Evolutionary conservation across 768 basidiomycete genomes (phyloP).

Genomic region (Mycena albidolilacea): DNA sequence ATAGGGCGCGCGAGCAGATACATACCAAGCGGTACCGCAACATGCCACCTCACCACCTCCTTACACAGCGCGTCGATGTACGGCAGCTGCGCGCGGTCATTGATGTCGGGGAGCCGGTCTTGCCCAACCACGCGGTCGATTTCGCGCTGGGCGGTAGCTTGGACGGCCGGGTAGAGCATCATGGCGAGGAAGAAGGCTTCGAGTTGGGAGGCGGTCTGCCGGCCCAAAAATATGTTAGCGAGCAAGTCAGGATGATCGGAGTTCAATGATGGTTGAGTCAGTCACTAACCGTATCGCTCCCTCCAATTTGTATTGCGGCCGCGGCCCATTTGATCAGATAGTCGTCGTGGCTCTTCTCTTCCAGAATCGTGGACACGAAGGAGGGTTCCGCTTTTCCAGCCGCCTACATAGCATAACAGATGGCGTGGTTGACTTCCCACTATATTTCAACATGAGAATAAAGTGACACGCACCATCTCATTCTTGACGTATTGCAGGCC

Average conservation of each 20-base stretch:
- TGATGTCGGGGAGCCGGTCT: conserved; percentile 39
- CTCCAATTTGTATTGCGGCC: conserved; percentile 21
- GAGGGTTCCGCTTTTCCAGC: conserved; percentile 17
- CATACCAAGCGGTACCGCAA: background rate
- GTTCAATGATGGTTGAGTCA: background rate
- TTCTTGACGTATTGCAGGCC: background rate
- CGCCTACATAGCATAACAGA: background rate
- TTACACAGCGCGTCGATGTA: conserved; percentile 37
- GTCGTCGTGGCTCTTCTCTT: background rate
- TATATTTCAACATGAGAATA: too few relatives aligned
- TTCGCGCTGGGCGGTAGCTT: conserved; percentile 31
- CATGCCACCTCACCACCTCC: conserved; percentile 40
- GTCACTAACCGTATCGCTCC: conserved; percentile 23
- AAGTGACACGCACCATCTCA: background rate
- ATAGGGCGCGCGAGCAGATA: too few relatives aligned
- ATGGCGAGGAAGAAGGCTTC: conserved; percentile 43
- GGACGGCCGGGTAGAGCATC: conserved; percentile 40
- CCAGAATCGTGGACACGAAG: conserved; percentile 4
- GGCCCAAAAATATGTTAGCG: background rate
- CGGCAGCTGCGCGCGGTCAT: conserved; percentile 33
- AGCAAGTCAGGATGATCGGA: too few relatives aligned
- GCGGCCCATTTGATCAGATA: conserved; percentile 30
- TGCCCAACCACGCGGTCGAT: conserved; percentile 11
- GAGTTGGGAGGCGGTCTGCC: conserved; percentile 16
- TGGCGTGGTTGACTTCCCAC: too few relatives aligned